Evolutionary conservation across 805 yeast genomes (phyloP), one percentile per base, ranked within the genome.

Genomic region (Candida boleticola): DNA sequence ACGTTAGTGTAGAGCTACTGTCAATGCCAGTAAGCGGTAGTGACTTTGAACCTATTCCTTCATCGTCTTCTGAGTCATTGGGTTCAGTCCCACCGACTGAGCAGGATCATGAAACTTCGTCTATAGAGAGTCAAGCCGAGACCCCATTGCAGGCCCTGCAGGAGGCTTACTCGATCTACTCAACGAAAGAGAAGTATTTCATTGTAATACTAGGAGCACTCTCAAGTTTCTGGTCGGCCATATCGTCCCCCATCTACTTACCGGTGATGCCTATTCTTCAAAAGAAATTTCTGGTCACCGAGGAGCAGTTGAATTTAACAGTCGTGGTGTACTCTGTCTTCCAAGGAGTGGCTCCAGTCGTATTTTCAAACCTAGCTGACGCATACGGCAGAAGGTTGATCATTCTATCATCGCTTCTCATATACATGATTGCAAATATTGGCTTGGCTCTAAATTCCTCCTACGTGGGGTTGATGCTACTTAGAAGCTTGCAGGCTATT

Each of bases 231-330:
- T 81, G 83, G 65, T 85, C 95, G 0, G 68, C 89, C 0, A 64
- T 85, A 3, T 79, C 89, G 0, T 74, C 82, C 41, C 83, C 93
- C 0, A 84, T 87, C n/a, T 88, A 85, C 55, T 82, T 84, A 58
- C 95, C 95, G 0, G 87, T 87, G 0, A 61, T 88, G 17, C 75
- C 80, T 0, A 66, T 68, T 7, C 61, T 89, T 4, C 76, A 79
- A 37, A 51, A 60, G 1, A 60, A 76, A 22, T 85, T 88, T 50
- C 36, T 68, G 35, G 76, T 82, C 4, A 54, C 79, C 2, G 77
- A 77, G 36, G 85, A 77, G 43, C 60, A 68, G 43, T 77, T 80
- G 31, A 87, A 88, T 55, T 51, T 85, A 11, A 76, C 93, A 0
- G 82, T 89, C 21, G 89, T 88, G 1, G 81, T 83, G 0, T 88